phyloP scores from a whole-genome alignment of 768 basidiomycete species.

The Podaxis sp. region DNA sequence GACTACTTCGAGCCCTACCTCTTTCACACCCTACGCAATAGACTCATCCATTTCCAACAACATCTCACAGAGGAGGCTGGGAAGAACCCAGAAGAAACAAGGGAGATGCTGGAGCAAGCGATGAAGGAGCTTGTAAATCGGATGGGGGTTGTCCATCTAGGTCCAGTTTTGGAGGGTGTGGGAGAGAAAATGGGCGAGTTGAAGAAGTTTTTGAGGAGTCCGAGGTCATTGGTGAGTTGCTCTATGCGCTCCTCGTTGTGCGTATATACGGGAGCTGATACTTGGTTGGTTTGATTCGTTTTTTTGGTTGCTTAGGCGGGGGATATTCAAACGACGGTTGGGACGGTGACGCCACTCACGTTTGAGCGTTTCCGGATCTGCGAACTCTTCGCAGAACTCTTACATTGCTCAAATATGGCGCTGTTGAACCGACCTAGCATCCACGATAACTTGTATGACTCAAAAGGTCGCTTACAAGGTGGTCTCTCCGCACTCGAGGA shows the following conservation, averaged over 20 bases:
- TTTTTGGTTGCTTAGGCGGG: constrained; percentile 48
- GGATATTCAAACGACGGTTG: constrained; percentile 72
- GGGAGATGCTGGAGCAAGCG: constrained; percentile 66
- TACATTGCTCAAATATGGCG: constrained; percentile 98
- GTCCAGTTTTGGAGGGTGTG: constrained; percentile 74
- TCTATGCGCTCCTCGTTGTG: neutral
- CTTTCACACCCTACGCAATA: constrained; percentile 90
- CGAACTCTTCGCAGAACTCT: constrained; percentile 93
- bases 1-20: constrained; percentile 98
- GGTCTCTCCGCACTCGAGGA: constrained; percentile 84
- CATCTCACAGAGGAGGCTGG: constrained; percentile 45
- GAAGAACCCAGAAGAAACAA: constrained; percentile 44
- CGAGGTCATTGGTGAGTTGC: constrained; percentile 73
- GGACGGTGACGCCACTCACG: constrained; percentile 76
- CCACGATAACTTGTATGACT: constrained; percentile 72
- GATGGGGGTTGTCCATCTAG: constrained; percentile 90
- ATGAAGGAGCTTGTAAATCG: constrained; percentile 82
- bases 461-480: constrained; percentile 83
- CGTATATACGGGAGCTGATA: neutral
- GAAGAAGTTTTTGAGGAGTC: constrained; percentile 65
- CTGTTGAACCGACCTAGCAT: constrained; percentile 81
- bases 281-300: constrained; percentile 5
- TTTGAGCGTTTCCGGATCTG: constrained; percentile 95
- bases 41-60: constrained; percentile 86
- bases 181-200: constrained; percentile 67